A percentile compares a stretch with the other conserved stretches of the same genome.
These are phyloP conservation scores for Torulaspora gathmanii DNA, from an alignment of 805 yeast species.

Conservation along the genomic window DNA sequence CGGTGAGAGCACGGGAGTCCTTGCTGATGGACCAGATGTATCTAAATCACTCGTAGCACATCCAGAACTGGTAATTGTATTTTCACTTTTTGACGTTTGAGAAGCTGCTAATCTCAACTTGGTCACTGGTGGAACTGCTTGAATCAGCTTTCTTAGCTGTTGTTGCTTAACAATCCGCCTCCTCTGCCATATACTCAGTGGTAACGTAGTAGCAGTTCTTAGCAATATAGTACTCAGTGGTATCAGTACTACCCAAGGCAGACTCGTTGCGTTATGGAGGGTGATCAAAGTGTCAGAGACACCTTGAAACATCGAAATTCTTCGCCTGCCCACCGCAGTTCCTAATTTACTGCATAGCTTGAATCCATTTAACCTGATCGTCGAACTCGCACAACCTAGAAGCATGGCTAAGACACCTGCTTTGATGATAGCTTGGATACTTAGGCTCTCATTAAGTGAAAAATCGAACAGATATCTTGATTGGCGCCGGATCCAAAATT, in stretches of 20 bases:
- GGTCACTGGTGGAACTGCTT: slow-evolving; percentile 72
- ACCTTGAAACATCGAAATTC: slow-evolving; percentile 17
- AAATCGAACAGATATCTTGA: neutral
- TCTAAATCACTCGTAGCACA: slow-evolving; percentile 22
- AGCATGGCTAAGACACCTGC: neutral
- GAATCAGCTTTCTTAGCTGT: slow-evolving; percentile 61
- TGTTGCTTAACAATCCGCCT: slow-evolving; percentile 65
- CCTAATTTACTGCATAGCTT: neutral
- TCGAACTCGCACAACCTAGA: neutral
- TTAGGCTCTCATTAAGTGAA: neutral
- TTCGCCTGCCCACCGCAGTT: slow-evolving; percentile 5
- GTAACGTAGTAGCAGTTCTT: slow-evolving; percentile 65
- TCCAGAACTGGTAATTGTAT: slow-evolving; percentile 11
- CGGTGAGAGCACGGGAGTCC: slow-evolving; percentile 48
- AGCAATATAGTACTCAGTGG: slow-evolving; percentile 67
- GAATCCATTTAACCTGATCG: neutral
- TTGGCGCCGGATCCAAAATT: neutral
- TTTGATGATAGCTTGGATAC: neutral
- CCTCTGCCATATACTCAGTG: slow-evolving; percentile 72
- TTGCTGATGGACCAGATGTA: slow-evolving; percentile 26
- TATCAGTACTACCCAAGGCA: slow-evolving; percentile 81
- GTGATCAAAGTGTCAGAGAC: slow-evolving; percentile 26
- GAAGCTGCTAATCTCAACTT: slow-evolving; percentile 46
- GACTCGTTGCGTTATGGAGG: slow-evolving; percentile 50
- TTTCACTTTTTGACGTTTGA: slow-evolving; percentile 19